Base-by-base conservation (phyloP, 2,329 filamentous ascomycete genomes). In the Mycogone perniciosa region DNA sequence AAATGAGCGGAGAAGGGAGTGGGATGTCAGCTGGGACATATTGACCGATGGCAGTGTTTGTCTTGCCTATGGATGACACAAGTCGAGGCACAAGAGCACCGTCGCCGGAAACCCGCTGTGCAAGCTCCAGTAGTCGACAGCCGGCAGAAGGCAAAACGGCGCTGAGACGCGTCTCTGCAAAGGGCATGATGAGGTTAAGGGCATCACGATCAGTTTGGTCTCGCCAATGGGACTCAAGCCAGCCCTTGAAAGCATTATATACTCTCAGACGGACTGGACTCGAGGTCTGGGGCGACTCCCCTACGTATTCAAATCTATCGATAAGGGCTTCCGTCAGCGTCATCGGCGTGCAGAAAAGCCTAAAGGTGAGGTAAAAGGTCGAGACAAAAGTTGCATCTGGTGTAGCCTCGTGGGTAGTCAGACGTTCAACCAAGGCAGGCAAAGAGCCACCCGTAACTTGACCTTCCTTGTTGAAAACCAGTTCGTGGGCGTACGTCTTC, bases 241-340 rank as follows among this genome's bases (percentile, higher is more conserved):
- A 99, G 39, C 88, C 88, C 69, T 99, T 99, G 76, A 99, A 89
- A 51, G 90, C 85, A 65, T 99, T 97, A 74, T 95, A 97, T 1
- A 97, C 89, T 46, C 93, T 83, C 44, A 99, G 74, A 46, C 91
- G 84, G 26, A 97, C 92, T 0, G 92, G 89, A 3, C 77, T 80
- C 26, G 90, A 84, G 56, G 91, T 70, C 52, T 84, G 79, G 26
- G 84, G 81, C 44, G 85, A 87, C 53, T 93, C 86, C 9, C 82
- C 86, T 35, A 96, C 86, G 60, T 96, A 96, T 53, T 96, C 88
- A 66, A 95, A 99, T 31, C 95, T 85, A 51, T 93, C 86, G 48
- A 95, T 86, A n/a, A 99, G 76, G 4, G 85, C 81, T 64, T 89
- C 81, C 0, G 91, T 87, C 55, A 99, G 81, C 54, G 88, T 83